phyloP scores from a whole-genome alignment of 805 yeast species.

The Nakazawaea ernobii region DNA sequence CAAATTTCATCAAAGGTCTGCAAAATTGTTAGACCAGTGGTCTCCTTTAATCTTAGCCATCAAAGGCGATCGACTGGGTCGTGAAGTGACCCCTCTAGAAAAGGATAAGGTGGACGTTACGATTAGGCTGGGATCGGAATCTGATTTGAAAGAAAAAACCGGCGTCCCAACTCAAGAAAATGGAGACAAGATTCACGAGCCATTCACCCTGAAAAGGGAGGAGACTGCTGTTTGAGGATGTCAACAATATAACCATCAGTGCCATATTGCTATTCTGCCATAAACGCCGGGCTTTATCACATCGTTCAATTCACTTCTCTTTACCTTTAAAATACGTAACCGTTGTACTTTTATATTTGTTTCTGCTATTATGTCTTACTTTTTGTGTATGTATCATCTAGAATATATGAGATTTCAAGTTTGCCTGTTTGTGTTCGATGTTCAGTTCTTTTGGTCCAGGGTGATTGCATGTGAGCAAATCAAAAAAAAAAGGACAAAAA shows the following conservation, averaged over 20 bases:
- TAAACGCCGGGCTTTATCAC: too few species aligned
- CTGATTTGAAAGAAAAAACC: not conserved
- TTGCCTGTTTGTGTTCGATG: too few species aligned
- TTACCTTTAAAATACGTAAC: too few species aligned
- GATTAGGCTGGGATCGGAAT: not conserved
- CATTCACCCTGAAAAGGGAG: not conserved
- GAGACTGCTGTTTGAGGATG: not conserved
- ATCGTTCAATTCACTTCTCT: too few species aligned
- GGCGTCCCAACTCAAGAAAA: not conserved
- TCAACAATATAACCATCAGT: not conserved
- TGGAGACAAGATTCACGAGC: not conserved
- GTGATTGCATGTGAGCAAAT: too few species aligned
- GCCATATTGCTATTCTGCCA: too few species aligned
- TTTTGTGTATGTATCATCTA: not conserved
- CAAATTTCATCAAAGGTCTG: constrained; percentile 39
- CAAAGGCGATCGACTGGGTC: constrained; percentile 1
- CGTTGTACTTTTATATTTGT: not conserved
- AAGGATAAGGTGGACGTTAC: not conserved
- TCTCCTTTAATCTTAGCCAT: constrained; percentile 5
- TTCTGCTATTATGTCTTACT: not conserved
- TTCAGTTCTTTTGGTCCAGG: too few species aligned
- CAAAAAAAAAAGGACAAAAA: too few species aligned
- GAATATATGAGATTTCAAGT: too few species aligned
- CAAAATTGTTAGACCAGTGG: constrained; percentile 37
- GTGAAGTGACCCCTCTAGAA: not conserved